Evolutionary conservation across 1,139 yeast genomes (phyloP).

Genomic region (Candida gigantensis): DNA sequence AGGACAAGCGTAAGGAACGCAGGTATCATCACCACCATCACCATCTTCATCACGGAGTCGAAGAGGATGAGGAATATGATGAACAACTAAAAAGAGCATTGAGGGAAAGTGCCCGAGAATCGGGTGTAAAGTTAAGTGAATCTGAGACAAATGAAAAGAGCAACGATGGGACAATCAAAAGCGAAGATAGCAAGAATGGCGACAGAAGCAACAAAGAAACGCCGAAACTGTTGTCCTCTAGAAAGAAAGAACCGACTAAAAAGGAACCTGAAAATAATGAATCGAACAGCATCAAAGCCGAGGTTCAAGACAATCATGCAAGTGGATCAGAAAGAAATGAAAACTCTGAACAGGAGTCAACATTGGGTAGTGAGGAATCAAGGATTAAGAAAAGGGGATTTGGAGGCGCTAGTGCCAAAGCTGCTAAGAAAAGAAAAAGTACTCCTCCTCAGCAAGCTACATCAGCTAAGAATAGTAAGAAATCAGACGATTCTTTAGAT

Average conservation of each 20-base stretch:
- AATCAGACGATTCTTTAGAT: slow-evolving; percentile 2
- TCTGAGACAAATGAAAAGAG: slow-evolving; percentile 2
- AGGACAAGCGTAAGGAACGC: slow-evolving; percentile 80
- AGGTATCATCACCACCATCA: slow-evolving; percentile 34
- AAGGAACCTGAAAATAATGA: slow-evolving; percentile 1
- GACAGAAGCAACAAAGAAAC: slow-evolving; percentile 17
- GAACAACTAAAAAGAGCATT: slow-evolving; percentile 68
- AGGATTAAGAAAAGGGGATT: background rate
- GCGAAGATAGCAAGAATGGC: slow-evolving; percentile 10
- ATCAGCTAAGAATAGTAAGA: slow-evolving; percentile 2
- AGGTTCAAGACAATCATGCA: background rate
- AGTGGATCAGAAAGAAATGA: background rate
- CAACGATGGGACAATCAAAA: slow-evolving; percentile 8
- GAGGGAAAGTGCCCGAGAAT: slow-evolving; percentile 64
- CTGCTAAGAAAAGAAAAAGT: slow-evolving; percentile 7
- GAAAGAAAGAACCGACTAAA: background rate
- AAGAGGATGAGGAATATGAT: slow-evolving; percentile 58
- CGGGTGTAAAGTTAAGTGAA: slow-evolving; percentile 14
- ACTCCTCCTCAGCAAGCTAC: slow-evolving; percentile 6
- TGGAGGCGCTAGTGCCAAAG: background rate
- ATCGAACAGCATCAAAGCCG: slow-evolving; percentile 1
- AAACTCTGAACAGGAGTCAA: slow-evolving; percentile 1
- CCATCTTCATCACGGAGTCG: slow-evolving; percentile 10
- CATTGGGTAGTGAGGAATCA: background rate
- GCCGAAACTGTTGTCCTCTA: background rate